Conservation (phyloP, 148 eudicot species). For the Drosera capensis region DNA sequence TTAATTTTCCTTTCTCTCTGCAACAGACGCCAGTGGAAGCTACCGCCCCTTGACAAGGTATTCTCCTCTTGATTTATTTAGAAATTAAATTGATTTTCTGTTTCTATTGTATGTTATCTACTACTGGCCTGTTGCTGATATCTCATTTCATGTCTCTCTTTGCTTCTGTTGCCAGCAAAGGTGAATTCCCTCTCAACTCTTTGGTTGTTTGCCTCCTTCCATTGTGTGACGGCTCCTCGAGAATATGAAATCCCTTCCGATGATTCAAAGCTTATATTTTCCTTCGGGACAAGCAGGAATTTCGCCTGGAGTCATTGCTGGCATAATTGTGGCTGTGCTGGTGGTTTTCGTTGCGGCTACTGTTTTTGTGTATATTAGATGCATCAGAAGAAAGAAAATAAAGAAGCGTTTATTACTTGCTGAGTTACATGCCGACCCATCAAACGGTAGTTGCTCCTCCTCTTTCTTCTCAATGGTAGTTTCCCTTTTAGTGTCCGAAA, state of each 20-base stretch:
- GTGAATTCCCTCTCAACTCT: too few relatives aligned
- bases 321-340: conserved; percentile 24
- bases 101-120: too few relatives aligned
- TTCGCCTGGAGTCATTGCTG: conserved; percentile 35
- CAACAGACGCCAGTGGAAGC: too few relatives aligned
- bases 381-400: conserved; percentile 27
- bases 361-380: conserved; percentile 19
- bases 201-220: background rate
- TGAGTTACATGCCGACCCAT: conserved; percentile 13
- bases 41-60: too few relatives aligned
- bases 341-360: conserved; percentile 17
- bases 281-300: conserved; percentile 23
- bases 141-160: too few relatives aligned
- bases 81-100: too few relatives aligned
- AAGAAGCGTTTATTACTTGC: conserved; percentile 13
- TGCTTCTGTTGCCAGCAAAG: too few relatives aligned
- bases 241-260: background rate
- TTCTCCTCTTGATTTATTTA: too few relatives aligned
- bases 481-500: background rate
- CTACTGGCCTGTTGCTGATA: too few relatives aligned
- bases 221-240: background rate
- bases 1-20: too few relatives aligned
- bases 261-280: background rate
- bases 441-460: conserved; percentile 17
- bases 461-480: background rate